Percentiles rank a stretch among this genome's conserved stretches.
Evolutionary conservation across 2,329 filamentous ascomycete species (phyloP).

Genomic region (Claviceps maximensis): DNA sequence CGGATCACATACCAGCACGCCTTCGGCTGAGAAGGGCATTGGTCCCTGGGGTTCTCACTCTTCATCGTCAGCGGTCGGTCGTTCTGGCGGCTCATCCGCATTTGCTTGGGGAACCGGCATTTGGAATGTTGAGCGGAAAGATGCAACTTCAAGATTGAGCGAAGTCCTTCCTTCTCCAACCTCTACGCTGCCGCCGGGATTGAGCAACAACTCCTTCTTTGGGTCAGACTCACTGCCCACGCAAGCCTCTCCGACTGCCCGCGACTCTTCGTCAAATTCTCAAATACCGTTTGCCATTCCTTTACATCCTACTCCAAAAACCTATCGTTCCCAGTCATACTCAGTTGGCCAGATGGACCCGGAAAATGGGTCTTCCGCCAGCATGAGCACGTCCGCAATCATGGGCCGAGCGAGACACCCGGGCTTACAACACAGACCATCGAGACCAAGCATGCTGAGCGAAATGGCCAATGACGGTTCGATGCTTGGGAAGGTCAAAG

Average conservation of each 20-base stretch:
- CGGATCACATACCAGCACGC: slow-evolving; percentile 68
- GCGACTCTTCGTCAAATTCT: slow-evolving; percentile 40
- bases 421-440: slow-evolving; percentile 67
- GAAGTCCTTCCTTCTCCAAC: slow-evolving; percentile 68
- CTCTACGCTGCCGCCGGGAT: slow-evolving; percentile 39
- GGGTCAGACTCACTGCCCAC: slow-evolving; percentile 29
- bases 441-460: slow-evolving; percentile 62
- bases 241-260: slow-evolving; percentile 37
- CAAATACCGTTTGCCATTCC: slow-evolving; percentile 81
- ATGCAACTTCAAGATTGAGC: slow-evolving; percentile 58
- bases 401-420: slow-evolving; percentile 46
- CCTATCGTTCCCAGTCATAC: slow-evolving; percentile 90
- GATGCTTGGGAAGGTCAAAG: slow-evolving; percentile 55
- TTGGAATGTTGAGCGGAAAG: slow-evolving; percentile 69
- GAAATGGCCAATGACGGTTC: slow-evolving; percentile 53
- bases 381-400: slow-evolving; percentile 33
- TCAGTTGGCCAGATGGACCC: slow-evolving; percentile 83
- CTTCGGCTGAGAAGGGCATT: slow-evolving; percentile 48
- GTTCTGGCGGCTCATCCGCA: slow-evolving; percentile 21
- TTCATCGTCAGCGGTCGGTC: slow-evolving; percentile 33
- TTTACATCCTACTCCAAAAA: slow-evolving; percentile 80
- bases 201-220: slow-evolving; percentile 33
- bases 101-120: slow-evolving; percentile 73
- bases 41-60: slow-evolving; percentile 43
- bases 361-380: slow-evolving; percentile 34